These are phyloP conservation scores for Lentinula detonsa DNA, from an alignment of 768 basidiomycete species.

Conservation along the genomic window DNA sequence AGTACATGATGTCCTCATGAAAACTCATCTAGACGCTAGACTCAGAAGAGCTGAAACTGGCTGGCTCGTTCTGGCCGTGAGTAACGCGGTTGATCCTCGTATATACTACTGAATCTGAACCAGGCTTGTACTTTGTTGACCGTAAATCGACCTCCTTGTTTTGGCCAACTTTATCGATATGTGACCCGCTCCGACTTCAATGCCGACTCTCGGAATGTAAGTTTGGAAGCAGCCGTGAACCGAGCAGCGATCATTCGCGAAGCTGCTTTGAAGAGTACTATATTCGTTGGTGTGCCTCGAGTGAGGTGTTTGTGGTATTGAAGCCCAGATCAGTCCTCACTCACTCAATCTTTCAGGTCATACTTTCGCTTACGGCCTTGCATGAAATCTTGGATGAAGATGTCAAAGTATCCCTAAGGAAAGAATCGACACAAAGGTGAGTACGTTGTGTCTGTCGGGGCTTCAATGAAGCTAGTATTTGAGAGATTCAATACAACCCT, in stretches of 20 bases:
- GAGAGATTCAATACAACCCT: constrained; percentile 13
- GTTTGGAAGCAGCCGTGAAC: constrained; percentile 50
- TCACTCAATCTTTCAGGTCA: constrained; percentile 46
- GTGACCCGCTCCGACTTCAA: constrained; percentile 44
- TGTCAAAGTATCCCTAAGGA: constrained; percentile 67
- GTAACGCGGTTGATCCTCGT: constrained; percentile 20
- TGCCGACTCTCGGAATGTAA: constrained; percentile 32
- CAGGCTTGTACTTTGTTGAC: constrained; percentile 83
- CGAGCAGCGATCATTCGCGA: constrained; percentile 85
- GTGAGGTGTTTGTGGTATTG: constrained; percentile 33
- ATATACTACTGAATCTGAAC: constrained; percentile 9
- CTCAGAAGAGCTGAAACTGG: constrained; percentile 62
- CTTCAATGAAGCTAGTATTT: not conserved
- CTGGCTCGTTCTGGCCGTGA: constrained; percentile 76
- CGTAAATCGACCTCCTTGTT: constrained; percentile 70
- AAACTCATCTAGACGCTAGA: constrained; percentile 62
- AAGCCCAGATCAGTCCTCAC: not conserved
- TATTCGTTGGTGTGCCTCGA: constrained; percentile 84
- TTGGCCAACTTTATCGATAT: constrained; percentile 80
- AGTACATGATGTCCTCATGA: constrained; percentile 50
- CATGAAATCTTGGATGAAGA: constrained; percentile 76
- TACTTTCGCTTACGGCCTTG: constrained; percentile 74
- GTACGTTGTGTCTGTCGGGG: not conserved
- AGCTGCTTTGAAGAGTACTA: constrained; percentile 81
- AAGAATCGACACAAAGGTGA: constrained; percentile 57